Evolutionary conservation across 441 rosid genomes (phyloP).

Genomic region (Raphanus hybrid): DNA sequence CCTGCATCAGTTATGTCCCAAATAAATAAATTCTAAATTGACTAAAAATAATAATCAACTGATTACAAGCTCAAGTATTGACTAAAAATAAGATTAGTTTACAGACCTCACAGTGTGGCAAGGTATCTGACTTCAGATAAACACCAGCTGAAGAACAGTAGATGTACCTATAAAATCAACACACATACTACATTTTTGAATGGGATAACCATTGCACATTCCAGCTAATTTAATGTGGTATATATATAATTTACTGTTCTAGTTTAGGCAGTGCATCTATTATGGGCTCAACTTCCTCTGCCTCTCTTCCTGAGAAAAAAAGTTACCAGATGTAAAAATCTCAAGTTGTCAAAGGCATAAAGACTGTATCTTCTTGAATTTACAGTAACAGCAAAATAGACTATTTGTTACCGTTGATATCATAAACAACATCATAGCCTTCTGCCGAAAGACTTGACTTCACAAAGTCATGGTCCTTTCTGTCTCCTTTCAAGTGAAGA

Average conservation of each 20-base stretch:
- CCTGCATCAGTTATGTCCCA: constrained; percentile 47
- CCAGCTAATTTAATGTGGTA: neutral
- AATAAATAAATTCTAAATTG: neutral
- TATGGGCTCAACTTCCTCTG: constrained; percentile 87
- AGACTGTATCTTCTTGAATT: neutral
- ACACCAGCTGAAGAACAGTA: constrained; percentile 98
- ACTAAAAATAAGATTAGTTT: neutral
- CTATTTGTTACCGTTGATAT: constrained; percentile 71
- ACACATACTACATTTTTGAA: constrained; percentile 22
- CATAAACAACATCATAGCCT: constrained; percentile 93
- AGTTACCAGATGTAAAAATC: neutral
- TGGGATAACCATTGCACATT: neutral
- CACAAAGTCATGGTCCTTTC: constrained; percentile 85
- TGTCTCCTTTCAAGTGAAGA: constrained; percentile 92
- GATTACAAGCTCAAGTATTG: no score
- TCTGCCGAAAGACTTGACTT: constrained; percentile 91
- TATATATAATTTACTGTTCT: constrained; percentile 80
- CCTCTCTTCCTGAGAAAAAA: constrained; percentile 75
- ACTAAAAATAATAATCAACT: no score
- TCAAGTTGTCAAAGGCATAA: constrained; percentile 3
- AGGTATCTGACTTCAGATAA: constrained; percentile 74
- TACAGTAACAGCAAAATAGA: constrained; percentile 17
- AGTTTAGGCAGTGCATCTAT: constrained; percentile 86
- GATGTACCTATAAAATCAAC: constrained; percentile 68
- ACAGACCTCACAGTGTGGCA: constrained; percentile 78